These are phyloP conservation scores for Cladobotryum protrusum DNA, from an alignment of 2,329 filamentous ascomycete species.

Conservation along the genomic window DNA sequence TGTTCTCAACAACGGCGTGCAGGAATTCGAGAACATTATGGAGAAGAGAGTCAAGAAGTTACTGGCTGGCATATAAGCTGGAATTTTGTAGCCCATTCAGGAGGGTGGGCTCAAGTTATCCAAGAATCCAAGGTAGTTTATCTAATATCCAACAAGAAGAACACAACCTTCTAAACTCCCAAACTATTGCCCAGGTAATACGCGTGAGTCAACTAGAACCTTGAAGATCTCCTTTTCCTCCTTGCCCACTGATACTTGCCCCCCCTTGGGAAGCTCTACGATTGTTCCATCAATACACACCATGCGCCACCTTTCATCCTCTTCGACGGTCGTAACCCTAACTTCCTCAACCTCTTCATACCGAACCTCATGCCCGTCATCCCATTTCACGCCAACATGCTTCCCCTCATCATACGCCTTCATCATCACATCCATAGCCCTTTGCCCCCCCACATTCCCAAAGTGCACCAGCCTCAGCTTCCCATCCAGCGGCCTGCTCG, in stretches of 20 bases:
- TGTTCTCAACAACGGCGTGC: constrained; percentile 53
- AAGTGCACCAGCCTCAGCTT: constrained; percentile 69
- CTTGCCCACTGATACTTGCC: constrained; percentile 61
- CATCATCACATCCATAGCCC: constrained; percentile 72
- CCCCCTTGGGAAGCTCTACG: constrained; percentile 62
- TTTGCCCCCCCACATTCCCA: constrained; percentile 55
- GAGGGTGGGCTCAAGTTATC: neutral
- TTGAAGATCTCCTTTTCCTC: constrained; percentile 36
- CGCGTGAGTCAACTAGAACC: constrained; percentile 36
- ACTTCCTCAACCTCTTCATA: constrained; percentile 68
- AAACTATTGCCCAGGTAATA: constrained; percentile 10
- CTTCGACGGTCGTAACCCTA: constrained; percentile 59
- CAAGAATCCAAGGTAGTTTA: neutral
- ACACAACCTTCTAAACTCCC: neutral
- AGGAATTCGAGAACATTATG: constrained; percentile 58
- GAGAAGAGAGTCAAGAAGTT: constrained; percentile 51
- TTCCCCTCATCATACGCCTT: constrained; percentile 52
- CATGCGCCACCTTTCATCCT: constrained; percentile 70
- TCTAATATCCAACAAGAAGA: neutral
- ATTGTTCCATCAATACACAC: constrained; percentile 92
- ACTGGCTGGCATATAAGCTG: constrained; percentile 15
- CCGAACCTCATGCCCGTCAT: constrained; percentile 54
- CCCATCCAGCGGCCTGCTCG: constrained; percentile 62
- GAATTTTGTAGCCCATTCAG: neutral
- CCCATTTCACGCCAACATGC: constrained; percentile 47